Percentiles rank a stretch among this genome's conserved stretches.
These are phyloP conservation scores for Aspergillus wentii DNA, from an alignment of 495 filamentous ascomycete species.

Conservation along the genomic window DNA sequence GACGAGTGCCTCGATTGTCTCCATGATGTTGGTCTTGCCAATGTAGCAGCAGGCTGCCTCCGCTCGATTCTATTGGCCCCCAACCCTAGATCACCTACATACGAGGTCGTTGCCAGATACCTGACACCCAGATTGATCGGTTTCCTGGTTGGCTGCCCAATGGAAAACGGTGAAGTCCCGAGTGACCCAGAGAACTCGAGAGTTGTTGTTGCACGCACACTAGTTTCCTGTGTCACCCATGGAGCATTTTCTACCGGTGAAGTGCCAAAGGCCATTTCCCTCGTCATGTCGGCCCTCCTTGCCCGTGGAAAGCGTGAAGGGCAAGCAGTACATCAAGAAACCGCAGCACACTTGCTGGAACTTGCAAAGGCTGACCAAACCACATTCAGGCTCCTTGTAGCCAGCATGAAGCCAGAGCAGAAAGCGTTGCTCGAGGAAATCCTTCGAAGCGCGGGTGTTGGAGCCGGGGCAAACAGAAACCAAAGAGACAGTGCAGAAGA, in stretches of 20 bases:
- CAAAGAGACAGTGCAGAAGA: constrained; percentile 30
- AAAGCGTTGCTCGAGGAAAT: constrained; percentile 79
- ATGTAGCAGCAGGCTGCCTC: constrained; percentile 82
- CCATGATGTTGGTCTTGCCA: constrained; percentile 70
- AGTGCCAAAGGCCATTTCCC: constrained; percentile 57
- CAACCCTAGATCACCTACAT: constrained; percentile 56
- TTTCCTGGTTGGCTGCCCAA: constrained; percentile 63
- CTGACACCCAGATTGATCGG: constrained; percentile 71
- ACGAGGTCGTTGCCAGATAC: constrained; percentile 67
- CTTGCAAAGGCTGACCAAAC: constrained; percentile 69
- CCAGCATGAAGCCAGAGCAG: constrained; percentile 63
- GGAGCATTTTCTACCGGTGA: constrained; percentile 42
- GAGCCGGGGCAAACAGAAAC: constrained; percentile 23
- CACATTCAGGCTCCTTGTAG: constrained; percentile 72
- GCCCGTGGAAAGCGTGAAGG: constrained; percentile 57
- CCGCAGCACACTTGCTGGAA: constrained; percentile 70
- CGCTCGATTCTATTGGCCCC: constrained; percentile 75
- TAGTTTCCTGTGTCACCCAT: constrained; percentile 62
- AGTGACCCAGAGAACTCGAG: constrained; percentile 72
- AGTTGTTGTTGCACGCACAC: constrained; percentile 61
- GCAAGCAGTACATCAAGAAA: constrained; percentile 55
- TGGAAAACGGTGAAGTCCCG: constrained; percentile 43
- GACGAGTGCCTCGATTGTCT: constrained; percentile 81
- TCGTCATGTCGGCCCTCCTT: constrained; percentile 78
- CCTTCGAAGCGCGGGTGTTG: constrained; percentile 53